These are phyloP conservation scores for Chrysoporthe puriensis DNA, from an alignment of 2,329 filamentous ascomycete species.

Conservation along the genomic window DNA sequence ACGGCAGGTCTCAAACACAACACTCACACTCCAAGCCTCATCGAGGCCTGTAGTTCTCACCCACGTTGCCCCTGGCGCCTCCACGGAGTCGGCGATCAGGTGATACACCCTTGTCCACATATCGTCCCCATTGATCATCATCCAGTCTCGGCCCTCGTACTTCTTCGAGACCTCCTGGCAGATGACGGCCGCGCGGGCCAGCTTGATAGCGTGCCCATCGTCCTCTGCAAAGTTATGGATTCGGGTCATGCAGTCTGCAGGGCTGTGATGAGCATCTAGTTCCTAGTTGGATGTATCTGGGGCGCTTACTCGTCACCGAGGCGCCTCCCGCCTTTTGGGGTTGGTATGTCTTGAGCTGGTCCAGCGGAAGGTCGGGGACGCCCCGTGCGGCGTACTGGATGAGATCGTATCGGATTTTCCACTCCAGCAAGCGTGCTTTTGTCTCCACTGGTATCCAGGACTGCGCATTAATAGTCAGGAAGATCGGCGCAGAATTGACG, in stretches of 20 bases:
- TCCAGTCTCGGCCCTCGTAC: slow-evolving; percentile 52
- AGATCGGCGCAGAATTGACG: slow-evolving; percentile 73
- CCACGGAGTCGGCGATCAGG: slow-evolving; percentile 65
- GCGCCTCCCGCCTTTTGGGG: slow-evolving; percentile 45
- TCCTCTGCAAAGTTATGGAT: slow-evolving; percentile 57
- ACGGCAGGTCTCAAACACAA: neutral
- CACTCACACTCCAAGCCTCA: slow-evolving; percentile 62
- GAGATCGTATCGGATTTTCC: slow-evolving; percentile 78
- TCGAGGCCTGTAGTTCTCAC: slow-evolving; percentile 65
- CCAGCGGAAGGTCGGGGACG: slow-evolving; percentile 61
- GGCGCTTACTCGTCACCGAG: slow-evolving; percentile 48
- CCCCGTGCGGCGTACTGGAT: slow-evolving; percentile 73
- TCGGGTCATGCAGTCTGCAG: slow-evolving; percentile 40
- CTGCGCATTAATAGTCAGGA: slow-evolving; percentile 66
- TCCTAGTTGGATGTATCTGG: neutral
- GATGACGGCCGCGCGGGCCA: slow-evolving; percentile 70
- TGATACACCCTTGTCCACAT: slow-evolving; percentile 65
- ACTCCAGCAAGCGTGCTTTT: slow-evolving; percentile 76
- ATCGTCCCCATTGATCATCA: slow-evolving; percentile 56
- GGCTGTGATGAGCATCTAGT: neutral
- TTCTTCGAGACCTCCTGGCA: slow-evolving; percentile 56
- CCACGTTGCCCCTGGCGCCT: slow-evolving; percentile 58
- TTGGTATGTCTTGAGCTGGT: slow-evolving; percentile 64
- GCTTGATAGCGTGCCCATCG: slow-evolving; percentile 82
- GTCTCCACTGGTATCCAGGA: slow-evolving; percentile 61